Base-by-base conservation (phyloP, 2,329 filamentous ascomycete species). In the Capronia americana region DNA sequence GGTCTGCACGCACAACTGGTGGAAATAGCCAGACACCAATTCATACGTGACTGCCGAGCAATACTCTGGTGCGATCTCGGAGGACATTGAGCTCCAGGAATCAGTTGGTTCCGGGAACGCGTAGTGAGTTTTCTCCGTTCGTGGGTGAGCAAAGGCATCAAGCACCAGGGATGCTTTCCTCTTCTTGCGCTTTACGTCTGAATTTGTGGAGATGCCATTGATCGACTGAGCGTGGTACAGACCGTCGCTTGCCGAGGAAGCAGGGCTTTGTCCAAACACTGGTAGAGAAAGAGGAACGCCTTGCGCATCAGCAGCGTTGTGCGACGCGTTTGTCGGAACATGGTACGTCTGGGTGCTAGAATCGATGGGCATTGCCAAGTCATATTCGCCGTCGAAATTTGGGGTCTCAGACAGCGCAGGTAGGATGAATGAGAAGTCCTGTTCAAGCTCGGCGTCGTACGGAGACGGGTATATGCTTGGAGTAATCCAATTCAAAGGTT, bases 301-400 rank as follows among this genome's bases (percentile, higher is more conserved):
- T 32, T 64, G 66, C 34, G 30, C 57, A 23, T 61, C 66, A 17
- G 38, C 17, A 6, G 53, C 26, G 28, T 78, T 2, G 79, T 88
- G 78, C 76, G 86, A 26, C 73, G 77, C 2, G 85, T 85, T 0
- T 71, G 84, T 54, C 77, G 79, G 20, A 20, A 63, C 23, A 23
- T 63, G 61, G 38, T 63, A 70, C 20, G 62, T 30, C 20, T 66
- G 57, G 23, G 44, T 20, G 12, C 55, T 24, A 6, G 59, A n/a
- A 30, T 66, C 64, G 12, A 70, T 20, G 4, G 65, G 56, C 12
- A 70, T 26, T 4, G 66, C 48, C 55, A 67, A 41, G 10, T 23
- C 46, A 60, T 64, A 71, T 26, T 71, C 67, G 5, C 57, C 38
- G n/a, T 56, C 65, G 11, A 70, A 44, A 23, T 60, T 64, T 17